Percentiles rank a stretch among this genome's conserved stretches.
Evolutionary conservation across 2,329 filamentous ascomycete genomes (phyloP).

Genomic region (Penicillium sp.): DNA sequence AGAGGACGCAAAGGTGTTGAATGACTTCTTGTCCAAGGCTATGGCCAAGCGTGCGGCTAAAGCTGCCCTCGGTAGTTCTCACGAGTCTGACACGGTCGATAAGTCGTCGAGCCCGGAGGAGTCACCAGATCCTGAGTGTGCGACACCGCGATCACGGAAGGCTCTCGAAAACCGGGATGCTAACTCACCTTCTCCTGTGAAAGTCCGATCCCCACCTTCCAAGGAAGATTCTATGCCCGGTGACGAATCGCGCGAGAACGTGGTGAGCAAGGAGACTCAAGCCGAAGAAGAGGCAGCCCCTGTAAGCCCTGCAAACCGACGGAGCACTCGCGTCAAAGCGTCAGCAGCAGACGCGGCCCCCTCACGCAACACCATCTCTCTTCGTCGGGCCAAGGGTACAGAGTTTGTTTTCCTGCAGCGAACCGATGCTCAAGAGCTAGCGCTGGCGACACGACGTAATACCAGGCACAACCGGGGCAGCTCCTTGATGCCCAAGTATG

Average conservation of each 20-base stretch:
- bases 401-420: conserved; percentile 49
- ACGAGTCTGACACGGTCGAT: conserved; percentile 22
- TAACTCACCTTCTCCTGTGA: conserved; percentile 44
- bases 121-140: conserved; percentile 24
- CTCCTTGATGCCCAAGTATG: conserved; percentile 37
- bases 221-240: conserved; percentile 25
- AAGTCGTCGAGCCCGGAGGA: conserved; percentile 18
- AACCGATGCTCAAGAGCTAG: conserved; percentile 46
- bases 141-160: conserved; percentile 37
- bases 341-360: conserved; percentile 26
- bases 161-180: conserved; percentile 40
- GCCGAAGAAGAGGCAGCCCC: conserved; percentile 25
- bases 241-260: conserved; percentile 16
- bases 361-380: conserved; percentile 43
- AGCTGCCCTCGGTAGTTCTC: conserved; percentile 24
- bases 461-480: conserved; percentile 47
- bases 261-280: conserved; percentile 20
- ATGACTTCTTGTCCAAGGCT: conserved; percentile 44
- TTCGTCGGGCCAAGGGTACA: conserved; percentile 48
- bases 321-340: conserved; percentile 40
- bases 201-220: conserved; percentile 30
- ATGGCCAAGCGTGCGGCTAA: conserved; percentile 45
- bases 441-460: conserved; percentile 46
- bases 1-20: conserved; percentile 44
- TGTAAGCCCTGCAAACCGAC: conserved; percentile 35